Conservation (phyloP, 2,329 filamentous ascomycete genomes). For the Hymenoscyphus scutula region DNA sequence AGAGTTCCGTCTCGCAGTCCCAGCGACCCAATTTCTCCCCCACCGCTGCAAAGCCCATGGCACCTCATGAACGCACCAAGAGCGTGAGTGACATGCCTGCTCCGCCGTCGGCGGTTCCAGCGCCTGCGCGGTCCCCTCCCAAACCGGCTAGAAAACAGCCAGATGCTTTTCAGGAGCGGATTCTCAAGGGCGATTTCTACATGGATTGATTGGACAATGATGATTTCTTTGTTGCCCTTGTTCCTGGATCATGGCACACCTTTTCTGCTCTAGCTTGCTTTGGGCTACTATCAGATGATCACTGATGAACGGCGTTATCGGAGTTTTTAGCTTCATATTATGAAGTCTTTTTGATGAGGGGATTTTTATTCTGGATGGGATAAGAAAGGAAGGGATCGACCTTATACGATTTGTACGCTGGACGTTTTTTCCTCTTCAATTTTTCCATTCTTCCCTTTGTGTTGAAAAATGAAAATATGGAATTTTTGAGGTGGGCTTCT, state of each 20-base stretch:
- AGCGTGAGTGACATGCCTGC: conserved; percentile 64
- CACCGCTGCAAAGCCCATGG: conserved; percentile 34
- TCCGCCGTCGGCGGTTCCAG: conserved; percentile 42
- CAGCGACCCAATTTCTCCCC: conserved; percentile 25
- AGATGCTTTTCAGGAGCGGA: conserved; percentile 94
- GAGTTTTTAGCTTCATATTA: conserved; percentile 6
- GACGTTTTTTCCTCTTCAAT: conserved; percentile 29
- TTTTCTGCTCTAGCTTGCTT: conserved; percentile 5
- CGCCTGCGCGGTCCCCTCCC: conserved; percentile 43
- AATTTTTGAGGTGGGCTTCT: not conserved
- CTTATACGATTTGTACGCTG: conserved; percentile 26
- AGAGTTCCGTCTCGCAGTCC: conserved; percentile 65
- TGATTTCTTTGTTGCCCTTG: conserved; percentile 8
- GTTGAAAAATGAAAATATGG: not conserved
- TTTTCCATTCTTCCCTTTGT: conserved; percentile 13
- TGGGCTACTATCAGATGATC: conserved; percentile 3
- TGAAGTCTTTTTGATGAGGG: not conserved
- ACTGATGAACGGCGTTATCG: conserved; percentile 20
- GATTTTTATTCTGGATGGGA: not conserved
- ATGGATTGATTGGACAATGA: conserved; percentile 66
- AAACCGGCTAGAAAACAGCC: conserved; percentile 59
- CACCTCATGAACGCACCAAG: conserved; percentile 63
- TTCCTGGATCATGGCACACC: conserved; percentile 4
- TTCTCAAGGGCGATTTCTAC: conserved; percentile 95
- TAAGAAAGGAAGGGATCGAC: conserved; percentile 8